Base-by-base conservation (phyloP, 345 rosid species). In the Populus davidiana region DNA sequence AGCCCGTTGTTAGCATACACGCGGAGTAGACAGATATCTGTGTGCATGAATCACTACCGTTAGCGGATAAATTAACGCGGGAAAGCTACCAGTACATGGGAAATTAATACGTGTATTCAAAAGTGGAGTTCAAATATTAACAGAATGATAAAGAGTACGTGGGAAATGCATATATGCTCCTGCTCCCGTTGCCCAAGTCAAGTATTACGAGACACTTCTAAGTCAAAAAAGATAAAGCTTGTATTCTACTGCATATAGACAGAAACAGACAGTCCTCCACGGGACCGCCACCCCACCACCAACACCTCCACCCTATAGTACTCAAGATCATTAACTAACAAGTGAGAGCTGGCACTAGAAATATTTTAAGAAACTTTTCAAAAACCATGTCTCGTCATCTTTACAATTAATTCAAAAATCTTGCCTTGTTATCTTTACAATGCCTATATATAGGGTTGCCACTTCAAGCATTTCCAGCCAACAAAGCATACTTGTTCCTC, bases 391-490 rank as follows among this genome's bases (percentile, higher is more conserved):
- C 31, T 29, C 44, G 12, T 41, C 44, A 41, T 13, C 43, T 41
- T 41, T 41, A 41, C 44, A 10, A 41, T 10, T 41, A 41, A 41
- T 41, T 41, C 44, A 2, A 41, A 41, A 41, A 41, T 11, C 2
- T 41, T 41, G 44, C 11, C 44, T 41, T 9, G 20, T 18, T 21
- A 23, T 18, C 54, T 23, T 73, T 23, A 29, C 68, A 25, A 49
- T 25, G 67, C 70, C 76, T 75, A 80, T 31, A 80, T 80, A 70
- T 71, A 64, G 76, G 59, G 50, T 16, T 66, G 17, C 67, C 38
- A 20, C 39, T 71, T 70, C 71, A 21, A 36, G 20, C 72, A 75
- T 63, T 64, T 75, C 21, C 35, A 49, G 2, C 21, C 71, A 44
- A 33, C 79, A 9, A 70, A 72, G 0, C 39, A 44, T 47, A 3